Evolutionary conservation across 2,329 filamentous ascomycete genomes (phyloP).

Genomic region (Lojkania enalia): DNA sequence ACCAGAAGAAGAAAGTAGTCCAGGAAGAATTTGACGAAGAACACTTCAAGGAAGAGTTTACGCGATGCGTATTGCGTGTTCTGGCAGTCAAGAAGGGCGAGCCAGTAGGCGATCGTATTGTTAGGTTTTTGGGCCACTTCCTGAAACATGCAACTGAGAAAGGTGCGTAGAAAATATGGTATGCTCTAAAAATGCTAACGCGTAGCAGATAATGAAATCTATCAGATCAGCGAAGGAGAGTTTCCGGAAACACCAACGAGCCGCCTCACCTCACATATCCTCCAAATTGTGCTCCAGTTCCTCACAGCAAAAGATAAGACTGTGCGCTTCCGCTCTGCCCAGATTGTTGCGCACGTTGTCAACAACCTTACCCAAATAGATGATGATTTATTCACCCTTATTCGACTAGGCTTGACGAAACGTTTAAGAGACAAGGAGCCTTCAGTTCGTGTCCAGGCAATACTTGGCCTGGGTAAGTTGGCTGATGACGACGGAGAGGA

Average conservation of each 20-base stretch:
- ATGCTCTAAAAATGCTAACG: not conserved
- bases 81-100: constrained; percentile 92
- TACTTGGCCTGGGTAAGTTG: constrained; percentile 83
- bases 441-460: constrained; percentile 88
- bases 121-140: constrained; percentile 88
- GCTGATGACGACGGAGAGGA: constrained; percentile 66
- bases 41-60: constrained; percentile 85
- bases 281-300: constrained; percentile 74
- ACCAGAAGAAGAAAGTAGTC: constrained; percentile 54
- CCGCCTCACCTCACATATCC: constrained; percentile 73
- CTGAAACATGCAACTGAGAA: constrained; percentile 69
- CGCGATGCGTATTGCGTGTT: constrained; percentile 77
- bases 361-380: constrained; percentile 92
- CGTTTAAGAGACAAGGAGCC: constrained; percentile 92
- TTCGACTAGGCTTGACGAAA: constrained; percentile 78
- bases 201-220: constrained; percentile 34
- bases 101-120: constrained; percentile 78
- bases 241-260: constrained; percentile 83
- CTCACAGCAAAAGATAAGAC: constrained; percentile 88
- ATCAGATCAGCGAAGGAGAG: constrained; percentile 57
- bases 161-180: constrained; percentile 42
- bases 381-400: constrained; percentile 82
- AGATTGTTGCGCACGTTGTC: constrained; percentile 87
- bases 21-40: constrained; percentile 76
- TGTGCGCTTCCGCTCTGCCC: constrained; percentile 85